Percentiles rank a stretch among this genome's conserved stretches.
phyloP scores from a whole-genome alignment of 2,329 filamentous ascomycete genomes.

The Colletotrichum musicola region DNA sequence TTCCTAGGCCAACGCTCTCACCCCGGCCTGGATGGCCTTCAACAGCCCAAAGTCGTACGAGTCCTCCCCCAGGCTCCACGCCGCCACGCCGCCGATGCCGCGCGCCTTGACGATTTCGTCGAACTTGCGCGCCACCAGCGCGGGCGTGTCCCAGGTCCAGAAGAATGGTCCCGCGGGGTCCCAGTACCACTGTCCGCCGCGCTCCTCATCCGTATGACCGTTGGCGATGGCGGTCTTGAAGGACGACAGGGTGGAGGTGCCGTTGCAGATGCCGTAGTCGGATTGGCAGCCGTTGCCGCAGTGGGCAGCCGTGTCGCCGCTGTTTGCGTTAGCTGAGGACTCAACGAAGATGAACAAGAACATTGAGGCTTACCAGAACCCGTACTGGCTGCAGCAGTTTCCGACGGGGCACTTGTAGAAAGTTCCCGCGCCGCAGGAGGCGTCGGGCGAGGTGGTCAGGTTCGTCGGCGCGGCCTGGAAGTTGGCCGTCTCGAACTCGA shows the following conservation, averaged over 20 bases:
- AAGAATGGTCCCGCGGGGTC: conserved; percentile 59
- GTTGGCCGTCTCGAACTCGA: conserved; percentile 54
- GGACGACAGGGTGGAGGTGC: conserved; percentile 41
- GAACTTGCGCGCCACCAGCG: conserved; percentile 62
- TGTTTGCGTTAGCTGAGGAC: neutral
- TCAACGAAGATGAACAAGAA: no score
- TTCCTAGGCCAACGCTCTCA: conserved; percentile 36
- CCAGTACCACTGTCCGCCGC: conserved; percentile 69
- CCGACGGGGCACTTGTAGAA: conserved; percentile 31
- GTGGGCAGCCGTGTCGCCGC: conserved; percentile 25
- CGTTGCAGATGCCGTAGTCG: conserved; percentile 33
- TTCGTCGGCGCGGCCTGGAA: conserved; percentile 38
- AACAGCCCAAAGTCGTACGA: conserved; percentile 57
- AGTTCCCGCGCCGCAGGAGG: conserved; percentile 29
- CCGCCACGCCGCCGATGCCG: conserved; percentile 63
- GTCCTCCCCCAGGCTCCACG: conserved; percentile 67
- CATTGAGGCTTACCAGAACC: no score
- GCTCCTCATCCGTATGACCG: conserved; percentile 57
- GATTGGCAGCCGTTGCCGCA: conserved; percentile 33
- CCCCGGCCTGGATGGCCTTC: conserved; percentile 53
- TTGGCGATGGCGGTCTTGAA: conserved; percentile 58
- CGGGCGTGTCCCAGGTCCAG: conserved; percentile 68
- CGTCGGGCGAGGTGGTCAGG: conserved; percentile 24
- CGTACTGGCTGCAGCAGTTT: conserved; percentile 35
- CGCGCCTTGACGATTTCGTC: conserved; percentile 55